Evolutionary conservation across 2,329 filamentous ascomycete species (phyloP).

Genomic region (Cercospora berteroae): DNA sequence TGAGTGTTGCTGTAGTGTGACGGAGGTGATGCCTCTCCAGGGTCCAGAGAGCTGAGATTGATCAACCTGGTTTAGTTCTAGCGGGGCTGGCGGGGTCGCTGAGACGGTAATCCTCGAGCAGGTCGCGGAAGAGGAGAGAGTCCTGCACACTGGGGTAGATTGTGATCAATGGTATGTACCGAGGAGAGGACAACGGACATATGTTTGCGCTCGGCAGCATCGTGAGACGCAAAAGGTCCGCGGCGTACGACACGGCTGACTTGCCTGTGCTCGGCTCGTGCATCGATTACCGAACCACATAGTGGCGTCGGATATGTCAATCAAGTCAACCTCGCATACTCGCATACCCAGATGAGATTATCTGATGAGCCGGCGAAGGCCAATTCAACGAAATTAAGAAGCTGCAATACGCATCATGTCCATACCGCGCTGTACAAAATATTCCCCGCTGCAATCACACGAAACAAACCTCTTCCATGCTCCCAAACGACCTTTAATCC

Average conservation of each 20-base stretch:
- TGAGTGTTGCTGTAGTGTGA: neutral
- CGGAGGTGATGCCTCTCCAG: neutral
- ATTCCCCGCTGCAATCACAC: neutral
- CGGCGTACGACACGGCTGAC: neutral
- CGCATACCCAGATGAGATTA: neutral
- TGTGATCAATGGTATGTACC: neutral
- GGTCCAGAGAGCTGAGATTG: constrained; percentile 10
- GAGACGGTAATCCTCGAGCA: neutral
- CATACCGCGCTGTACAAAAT: neutral
- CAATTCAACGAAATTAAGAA: neutral
- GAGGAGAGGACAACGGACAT: neutral
- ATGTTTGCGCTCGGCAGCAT: neutral
- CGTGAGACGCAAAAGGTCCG: neutral
- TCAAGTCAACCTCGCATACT: neutral
- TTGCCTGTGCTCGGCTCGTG: constrained; percentile 11
- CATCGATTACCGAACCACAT: neutral
- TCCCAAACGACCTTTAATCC: neutral
- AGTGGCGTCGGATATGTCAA: neutral
- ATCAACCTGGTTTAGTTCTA: neutral
- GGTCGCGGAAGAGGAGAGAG: neutral
- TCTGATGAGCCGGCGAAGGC: neutral
- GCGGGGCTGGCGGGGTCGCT: constrained; percentile 3
- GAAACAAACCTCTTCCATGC: neutral
- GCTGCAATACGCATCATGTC: neutral
- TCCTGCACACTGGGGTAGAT: neutral